phyloP scores from a whole-genome alignment of 768 basidiomycete species.

The Suillus fuscotomentosus region DNA sequence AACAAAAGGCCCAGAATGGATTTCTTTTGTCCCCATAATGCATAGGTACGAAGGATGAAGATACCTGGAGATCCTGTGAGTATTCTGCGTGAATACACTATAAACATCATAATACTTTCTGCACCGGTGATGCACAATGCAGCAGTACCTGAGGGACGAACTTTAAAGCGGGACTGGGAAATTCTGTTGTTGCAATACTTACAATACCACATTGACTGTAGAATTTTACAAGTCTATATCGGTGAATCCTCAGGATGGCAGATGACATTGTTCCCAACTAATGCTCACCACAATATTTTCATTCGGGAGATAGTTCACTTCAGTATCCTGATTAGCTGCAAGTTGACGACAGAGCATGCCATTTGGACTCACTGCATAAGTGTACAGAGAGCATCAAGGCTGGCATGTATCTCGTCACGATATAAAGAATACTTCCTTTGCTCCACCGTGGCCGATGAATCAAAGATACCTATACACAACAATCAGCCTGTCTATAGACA shows the following conservation, averaged over 20 bases:
- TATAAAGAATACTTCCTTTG: not conserved
- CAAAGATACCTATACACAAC: not conserved
- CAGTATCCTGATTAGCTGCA: not conserved
- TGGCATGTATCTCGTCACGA: not conserved
- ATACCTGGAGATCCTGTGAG: not conserved
- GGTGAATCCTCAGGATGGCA: not conserved
- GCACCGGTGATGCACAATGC: not conserved
- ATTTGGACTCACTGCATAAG: not conserved
- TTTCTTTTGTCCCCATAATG: not conserved
- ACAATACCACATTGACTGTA: not conserved
- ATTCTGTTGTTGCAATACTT: not conserved
- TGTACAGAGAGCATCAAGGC: not conserved
- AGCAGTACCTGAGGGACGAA: not conserved
- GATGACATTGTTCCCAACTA: not conserved
- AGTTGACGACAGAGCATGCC: not conserved
- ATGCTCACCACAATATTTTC: not conserved
- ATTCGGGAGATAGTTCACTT: not conserved
- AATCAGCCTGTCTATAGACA: not conserved
- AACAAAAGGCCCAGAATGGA: not conserved
- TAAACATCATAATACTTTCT: not conserved
- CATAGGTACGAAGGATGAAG: not conserved
- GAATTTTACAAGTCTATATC: not conserved
- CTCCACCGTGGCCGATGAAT: not conserved
- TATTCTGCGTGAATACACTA: not conserved
- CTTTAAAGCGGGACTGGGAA: not conserved